Evolutionary conservation across 139 green algal species (phyloP), one percentile per base, ranked within the genome.

Genomic region (Tetraselmis striata): DNA sequence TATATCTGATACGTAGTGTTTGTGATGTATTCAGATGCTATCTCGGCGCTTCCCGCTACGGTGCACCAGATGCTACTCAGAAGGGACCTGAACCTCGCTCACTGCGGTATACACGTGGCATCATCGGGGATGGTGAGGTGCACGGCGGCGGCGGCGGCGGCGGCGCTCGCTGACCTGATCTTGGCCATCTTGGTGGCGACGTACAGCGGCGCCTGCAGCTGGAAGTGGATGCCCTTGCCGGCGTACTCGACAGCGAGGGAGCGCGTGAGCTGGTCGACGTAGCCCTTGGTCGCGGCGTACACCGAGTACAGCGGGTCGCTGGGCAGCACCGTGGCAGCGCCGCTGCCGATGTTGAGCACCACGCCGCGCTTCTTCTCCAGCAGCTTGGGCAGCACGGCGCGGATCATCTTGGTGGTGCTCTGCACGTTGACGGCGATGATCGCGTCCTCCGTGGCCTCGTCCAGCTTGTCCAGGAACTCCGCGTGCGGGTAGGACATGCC

Each of bases 161-260:
- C 88, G 67, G 85, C 25, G 0, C 86, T 89, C 1, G 82, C 79
- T 1, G 84, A 26, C 29, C 93, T 77, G 83, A 97, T 97, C 85
- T 97, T 97, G 30, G 91, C 86, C 88, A 97, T 90, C 83, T 97
- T 97, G 58, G 93, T 95, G 22, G 91, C 90, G 28, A 97, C 93
- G 86, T 90, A 97, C 28, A 93, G 82, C 30, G 93, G 93, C 28
- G 91, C 92, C 88, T 95, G 90, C 83, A 91, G 87, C 77, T 97
- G 93, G 26, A 95, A 85, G n/a, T 85, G 81, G 32, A 97, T 89
- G 25, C 88, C 88, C 30, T 86, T 83, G 1, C 27, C n/a, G 1
- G 2, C 18, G 59, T 90, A 90, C 84, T 97, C 93, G 25, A 88
- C 82, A 30, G 85, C 67, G 75, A 97, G 84, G 5, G 84, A 91